Evolutionary conservation across 164 flowering plant genomes (phyloP).

Genomic region (Dillenia suffruticosa): DNA sequence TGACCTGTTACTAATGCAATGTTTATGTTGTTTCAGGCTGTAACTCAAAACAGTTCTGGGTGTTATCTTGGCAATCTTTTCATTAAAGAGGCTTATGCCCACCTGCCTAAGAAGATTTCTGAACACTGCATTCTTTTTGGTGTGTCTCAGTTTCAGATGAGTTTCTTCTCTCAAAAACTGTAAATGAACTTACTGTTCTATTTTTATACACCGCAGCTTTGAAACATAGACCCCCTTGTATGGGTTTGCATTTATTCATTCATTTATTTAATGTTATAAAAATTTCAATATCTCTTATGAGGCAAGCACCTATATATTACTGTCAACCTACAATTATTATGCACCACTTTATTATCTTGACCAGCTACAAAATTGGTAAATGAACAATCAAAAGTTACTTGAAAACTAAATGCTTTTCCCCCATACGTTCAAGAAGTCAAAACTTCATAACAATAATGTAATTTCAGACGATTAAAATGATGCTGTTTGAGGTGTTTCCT

Average conservation of each 20-base stretch:
- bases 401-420: not conserved
- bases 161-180: slow-evolving; percentile 62
- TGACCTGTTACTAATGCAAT: slow-evolving; percentile 10
- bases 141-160: slow-evolving; percentile 57
- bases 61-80: slow-evolving; percentile 6
- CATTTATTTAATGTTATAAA: not conserved
- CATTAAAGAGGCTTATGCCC: slow-evolving; percentile 6
- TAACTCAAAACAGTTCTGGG: slow-evolving; percentile 3
- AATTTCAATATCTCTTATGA: too few species aligned
- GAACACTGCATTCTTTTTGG: slow-evolving; percentile 31
- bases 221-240: slow-evolving; percentile 27
- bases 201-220: slow-evolving; percentile 16
- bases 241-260: slow-evolving; percentile 7
- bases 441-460: too few species aligned
- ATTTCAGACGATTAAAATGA: too few species aligned
- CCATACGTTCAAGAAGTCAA: not conserved
- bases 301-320: too few species aligned
- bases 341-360: not conserved
- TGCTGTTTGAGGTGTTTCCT: too few species aligned
- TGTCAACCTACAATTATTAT: not conserved
- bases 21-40: slow-evolving; percentile 29
- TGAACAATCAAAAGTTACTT: not conserved
- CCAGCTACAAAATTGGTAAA: not conserved
- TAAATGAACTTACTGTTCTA: slow-evolving; percentile 28
- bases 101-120: slow-evolving; percentile 12